Base-by-base conservation (phyloP, 2,329 filamentous ascomycete species). In the Arthrobotrys pseudoclavata region DNA sequence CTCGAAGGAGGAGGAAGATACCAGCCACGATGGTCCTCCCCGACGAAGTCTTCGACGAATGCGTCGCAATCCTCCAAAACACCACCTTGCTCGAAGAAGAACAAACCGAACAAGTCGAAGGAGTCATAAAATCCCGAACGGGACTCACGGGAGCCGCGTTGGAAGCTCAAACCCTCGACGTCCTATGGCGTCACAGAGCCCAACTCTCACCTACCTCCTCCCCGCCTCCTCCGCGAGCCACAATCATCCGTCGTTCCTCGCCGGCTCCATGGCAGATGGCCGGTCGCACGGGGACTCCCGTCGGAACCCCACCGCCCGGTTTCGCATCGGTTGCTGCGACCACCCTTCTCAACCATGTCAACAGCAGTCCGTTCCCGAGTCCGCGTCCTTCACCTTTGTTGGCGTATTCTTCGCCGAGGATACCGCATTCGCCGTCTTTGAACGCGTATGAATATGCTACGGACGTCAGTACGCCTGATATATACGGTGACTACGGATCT, bases 371-470 rank as follows among this genome's bases (percentile, higher is more conserved):
- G 0, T 98, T 98, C 84, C 93, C 92, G 42, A 98, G 95, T 9
- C 96, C 96, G 31, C 91, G 94, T 63, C 94, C 96, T 12, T 98
- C 95, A 13, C 96, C 96, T 31, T 90, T 95, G 79, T 89, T 98
- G 68, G 93, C 93, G 50, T 91, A 97, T 83, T 93, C 94, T 7
- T 95, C 93, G 60, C 96, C 96, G 24, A 89, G 88, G 63, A 97
- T 98, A 81, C 96, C 96, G 3, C 93, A 98, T 84, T 97, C 94
- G 81, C 96, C 96, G 45, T 97, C 89, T 83, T 85, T 98, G 79
- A 97, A 97, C 85, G 93, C 94, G 67, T 99, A 98, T 85, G 67
- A 80, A 34, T 97, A 97, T 85, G 88, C 89, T 60, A 95, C 90
- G 82, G 94, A 97, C 82, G 88, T 90, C 20, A 91, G 93, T 5